Base-by-base conservation (phyloP, 2,329 filamentous ascomycete species). In the Aspergillus fumigatus region DNA sequence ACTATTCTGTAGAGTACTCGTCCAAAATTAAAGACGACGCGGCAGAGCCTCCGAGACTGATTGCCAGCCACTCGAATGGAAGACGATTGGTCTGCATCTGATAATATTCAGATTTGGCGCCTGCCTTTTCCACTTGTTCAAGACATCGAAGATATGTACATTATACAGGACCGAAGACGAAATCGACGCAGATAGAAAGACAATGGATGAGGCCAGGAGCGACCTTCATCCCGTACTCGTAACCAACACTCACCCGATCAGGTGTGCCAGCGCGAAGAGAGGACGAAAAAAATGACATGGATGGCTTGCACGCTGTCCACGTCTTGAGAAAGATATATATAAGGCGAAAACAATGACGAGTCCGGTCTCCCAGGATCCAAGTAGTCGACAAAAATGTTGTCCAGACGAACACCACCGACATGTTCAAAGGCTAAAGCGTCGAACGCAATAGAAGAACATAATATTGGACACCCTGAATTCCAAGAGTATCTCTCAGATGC, bases 141-240 rank as follows among this genome's bases (percentile, higher is more conserved):
- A 23, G 49, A 56, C 29, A 61, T 53, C 55, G 47, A 49, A 38
- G 50, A 52, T 66, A 65, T 62, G 60, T 66, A 60, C 59, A 65
- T 60, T 62, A 64, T 60, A 65, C 61, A 64, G 54, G 41, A 38
- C 32, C n/a, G 32, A 38, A 54, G 56, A 50, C 54, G 17, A 40
- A 52, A 43, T 47, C 11, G n/a, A 21, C 14, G 27, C 32, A 38
- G n/a, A 54, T 32, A 48, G 21, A 29, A 41, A 49, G 25, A 35
- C 43, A 50, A 54, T 27, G 49, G 29, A 14, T 32, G 27, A 35
- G 25, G 21, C 17, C 21, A 29, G 49, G 5, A n/a, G 40, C 6
- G 14, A 38, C 27, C n/a, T 43, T 26, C 4, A n/a, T 23, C 11
- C 35, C 35, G 32, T 25, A 10, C 14, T 35, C 50, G 14, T 27